These are phyloP conservation scores for Cronartium quercuum DNA, from an alignment of 1,284 basidiomycete species.

Conservation along the genomic window DNA sequence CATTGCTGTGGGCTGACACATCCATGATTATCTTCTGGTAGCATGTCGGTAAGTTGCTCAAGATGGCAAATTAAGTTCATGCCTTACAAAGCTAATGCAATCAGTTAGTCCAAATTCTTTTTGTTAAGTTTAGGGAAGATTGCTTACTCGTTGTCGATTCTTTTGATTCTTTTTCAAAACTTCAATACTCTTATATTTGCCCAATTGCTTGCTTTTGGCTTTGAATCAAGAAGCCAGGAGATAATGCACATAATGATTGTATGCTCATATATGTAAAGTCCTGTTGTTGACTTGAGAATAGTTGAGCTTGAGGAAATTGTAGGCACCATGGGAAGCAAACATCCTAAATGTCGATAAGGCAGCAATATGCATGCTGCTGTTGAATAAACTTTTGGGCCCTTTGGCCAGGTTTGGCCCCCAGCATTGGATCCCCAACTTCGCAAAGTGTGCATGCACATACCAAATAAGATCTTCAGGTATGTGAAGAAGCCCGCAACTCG, in stretches of 20 bases:
- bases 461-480: not conserved
- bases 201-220: not conserved
- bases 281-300: not conserved
- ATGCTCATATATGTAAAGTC: not conserved
- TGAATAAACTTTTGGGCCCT: slow-evolving; percentile 1
- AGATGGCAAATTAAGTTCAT: not conserved
- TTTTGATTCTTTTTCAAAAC: not conserved
- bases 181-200: not conserved
- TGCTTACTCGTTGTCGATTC: not conserved
- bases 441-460: not conserved
- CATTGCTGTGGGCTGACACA: not conserved
- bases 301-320: not conserved
- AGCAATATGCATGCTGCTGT: not conserved
- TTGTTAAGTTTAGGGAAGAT: not conserved
- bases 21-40: slow-evolving; percentile 5
- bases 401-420: slow-evolving; percentile 21
- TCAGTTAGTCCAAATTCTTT: not conserved
- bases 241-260: slow-evolving; percentile 11
- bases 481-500: not conserved
- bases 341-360: not conserved
- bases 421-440: slow-evolving; percentile 7
- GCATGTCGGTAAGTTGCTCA: not conserved
- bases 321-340: not conserved
- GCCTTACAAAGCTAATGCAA: not conserved
- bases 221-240: not conserved